Evolutionary conservation across 768 basidiomycete species (phyloP).

Genomic region (Pisolithus sp.): DNA sequence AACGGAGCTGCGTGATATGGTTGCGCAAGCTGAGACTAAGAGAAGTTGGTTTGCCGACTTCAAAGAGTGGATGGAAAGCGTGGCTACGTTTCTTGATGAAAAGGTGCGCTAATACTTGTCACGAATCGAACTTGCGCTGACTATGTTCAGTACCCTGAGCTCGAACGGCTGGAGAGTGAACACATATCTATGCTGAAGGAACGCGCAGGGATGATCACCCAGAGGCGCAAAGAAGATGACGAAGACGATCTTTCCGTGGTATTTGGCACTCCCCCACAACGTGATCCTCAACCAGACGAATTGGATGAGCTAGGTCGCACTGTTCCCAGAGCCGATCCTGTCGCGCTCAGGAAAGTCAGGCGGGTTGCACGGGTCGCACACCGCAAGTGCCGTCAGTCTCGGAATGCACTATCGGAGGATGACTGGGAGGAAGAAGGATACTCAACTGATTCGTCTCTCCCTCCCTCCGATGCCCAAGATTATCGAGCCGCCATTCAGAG

Average conservation of each 20-base stretch:
- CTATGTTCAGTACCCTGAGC: constrained; percentile 54
- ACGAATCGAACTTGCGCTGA: background rate
- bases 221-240: constrained; percentile 69
- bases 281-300: constrained; percentile 28
- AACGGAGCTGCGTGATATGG: constrained; percentile 67
- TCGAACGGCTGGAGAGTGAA: constrained; percentile 76
- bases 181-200: constrained; percentile 69
- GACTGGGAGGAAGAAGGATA: constrained; percentile 64
- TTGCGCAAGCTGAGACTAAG: constrained; percentile 69
- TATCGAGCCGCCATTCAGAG: constrained; percentile 57
- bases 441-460: constrained; percentile 77
- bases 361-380: constrained; percentile 54
- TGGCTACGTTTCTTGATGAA: constrained; percentile 83
- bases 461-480: constrained; percentile 59
- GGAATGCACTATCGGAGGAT: constrained; percentile 17
- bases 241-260: constrained; percentile 73
- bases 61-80: constrained; percentile 73
- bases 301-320: constrained; percentile 59
- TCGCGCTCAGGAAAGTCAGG: constrained; percentile 45
- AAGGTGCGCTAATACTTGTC: constrained; percentile 46
- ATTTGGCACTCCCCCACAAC: constrained; percentile 45
- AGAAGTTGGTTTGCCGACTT: constrained; percentile 77
- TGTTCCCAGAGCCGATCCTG: constrained; percentile 40
- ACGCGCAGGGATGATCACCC: constrained; percentile 58
- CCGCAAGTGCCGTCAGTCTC: constrained; percentile 37